Conservation (phyloP, 148 eudicot species). For the Dianthus caryophyllus region DNA sequence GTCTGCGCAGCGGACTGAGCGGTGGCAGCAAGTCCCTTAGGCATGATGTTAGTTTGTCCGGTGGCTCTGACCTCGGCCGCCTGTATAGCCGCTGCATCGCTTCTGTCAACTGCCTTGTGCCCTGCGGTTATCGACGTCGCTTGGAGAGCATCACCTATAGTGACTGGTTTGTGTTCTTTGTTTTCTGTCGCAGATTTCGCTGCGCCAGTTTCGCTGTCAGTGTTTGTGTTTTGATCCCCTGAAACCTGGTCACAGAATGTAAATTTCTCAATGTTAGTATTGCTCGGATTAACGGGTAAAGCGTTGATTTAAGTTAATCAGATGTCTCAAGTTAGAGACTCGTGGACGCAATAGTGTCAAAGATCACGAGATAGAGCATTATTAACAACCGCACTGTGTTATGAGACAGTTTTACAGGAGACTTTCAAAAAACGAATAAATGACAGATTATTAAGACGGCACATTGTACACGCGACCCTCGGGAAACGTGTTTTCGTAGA, state of each 20-base stretch:
- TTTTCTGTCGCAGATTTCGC: neutral
- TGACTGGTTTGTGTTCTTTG: constrained; percentile 30
- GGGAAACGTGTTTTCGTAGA: no score
- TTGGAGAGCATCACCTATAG: constrained; percentile 77
- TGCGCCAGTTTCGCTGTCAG: neutral
- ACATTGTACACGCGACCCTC: no score
- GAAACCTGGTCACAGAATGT: constrained; percentile 14
- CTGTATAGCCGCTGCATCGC: constrained; percentile 85
- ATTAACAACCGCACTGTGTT: no score
- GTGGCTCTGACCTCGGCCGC: constrained; percentile 85
- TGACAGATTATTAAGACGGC: no score
- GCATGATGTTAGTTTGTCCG: constrained; percentile 69
- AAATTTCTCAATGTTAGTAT: no score
- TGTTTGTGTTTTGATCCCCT: constrained; percentile 1
- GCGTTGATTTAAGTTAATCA: no score
- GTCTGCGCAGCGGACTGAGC: constrained; percentile 82
- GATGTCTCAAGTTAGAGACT: no score
- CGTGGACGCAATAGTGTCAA: no score
- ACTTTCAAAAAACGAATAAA: no score
- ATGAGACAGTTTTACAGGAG: no score
- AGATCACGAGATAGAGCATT: no score
- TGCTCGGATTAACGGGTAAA: no score
- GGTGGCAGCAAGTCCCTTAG: constrained; percentile 78
- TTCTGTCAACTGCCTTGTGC: constrained; percentile 45
- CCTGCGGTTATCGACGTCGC: constrained; percentile 63